Evolutionary conservation across 257 asterid species (phyloP).

Genomic region (Solanum piurae): DNA sequence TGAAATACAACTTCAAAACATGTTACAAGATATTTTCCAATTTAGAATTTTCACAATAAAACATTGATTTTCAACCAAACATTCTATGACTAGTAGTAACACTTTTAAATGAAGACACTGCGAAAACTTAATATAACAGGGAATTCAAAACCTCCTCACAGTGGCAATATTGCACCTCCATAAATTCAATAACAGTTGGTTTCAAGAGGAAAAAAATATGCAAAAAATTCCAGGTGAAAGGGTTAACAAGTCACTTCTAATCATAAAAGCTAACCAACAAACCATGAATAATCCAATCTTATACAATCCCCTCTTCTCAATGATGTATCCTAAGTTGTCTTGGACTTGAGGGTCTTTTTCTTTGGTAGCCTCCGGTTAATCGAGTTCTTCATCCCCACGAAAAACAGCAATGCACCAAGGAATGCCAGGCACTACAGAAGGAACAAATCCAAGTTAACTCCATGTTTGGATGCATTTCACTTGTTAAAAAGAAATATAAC

Average conservation of each 20-base stretch:
- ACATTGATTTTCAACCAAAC: neutral
- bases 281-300: constrained; percentile 6
- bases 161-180: neutral
- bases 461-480: neutral
- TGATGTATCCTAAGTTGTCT: constrained; percentile 35
- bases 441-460: neutral
- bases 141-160: neutral
- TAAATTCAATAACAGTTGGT: neutral
- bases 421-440: constrained; percentile 46
- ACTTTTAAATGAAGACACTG: neutral
- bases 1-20: neutral
- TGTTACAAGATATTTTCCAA: neutral
- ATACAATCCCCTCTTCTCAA: neutral
- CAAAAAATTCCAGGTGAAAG: neutral
- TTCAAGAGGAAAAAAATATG: neutral
- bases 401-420: constrained; percentile 64
- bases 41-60: no score
- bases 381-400: constrained; percentile 73
- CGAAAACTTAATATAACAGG: neutral
- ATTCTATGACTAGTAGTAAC: neutral
- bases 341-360: constrained; percentile 49
- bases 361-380: constrained; percentile 47
- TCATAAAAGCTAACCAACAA: neutral
- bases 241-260: neutral
- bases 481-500: neutral